Base-by-base conservation (phyloP, 2,329 filamentous ascomycete species). In the Botrytis cinerea region DNA sequence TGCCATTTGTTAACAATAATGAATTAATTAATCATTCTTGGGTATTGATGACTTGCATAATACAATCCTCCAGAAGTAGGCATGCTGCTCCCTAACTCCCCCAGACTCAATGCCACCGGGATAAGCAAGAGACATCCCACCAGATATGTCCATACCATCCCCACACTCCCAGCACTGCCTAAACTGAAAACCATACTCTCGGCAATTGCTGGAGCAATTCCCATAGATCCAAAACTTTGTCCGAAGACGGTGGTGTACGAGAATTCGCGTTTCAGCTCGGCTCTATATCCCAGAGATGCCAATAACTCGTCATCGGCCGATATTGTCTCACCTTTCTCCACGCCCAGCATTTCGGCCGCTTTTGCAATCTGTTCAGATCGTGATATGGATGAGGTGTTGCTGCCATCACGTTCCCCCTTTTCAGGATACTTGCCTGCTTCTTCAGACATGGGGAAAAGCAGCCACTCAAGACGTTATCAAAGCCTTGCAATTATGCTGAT, bases 191-290 rank as follows among this genome's bases (percentile, higher is more conserved):
- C 70, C 22, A 81, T 78, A n/a, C 77, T 79, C 70, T 80, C 79
- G 46, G 80, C 78, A 74, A 81, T 78, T 0, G 79, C 79, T 48
- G 79, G 79, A 35, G 79, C 79, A 68, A 81, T 80, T 22, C 80
- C 80, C 79, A 81, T 80, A 25, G 79, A 78, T 9, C 79, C 80
- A 75, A 81, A 81, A 68, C 77, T 79, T 70, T 80, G 79, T 16
- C 79, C 79, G 61, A 81, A 81, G 0, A 79, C 78, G 1, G 80
- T 81, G 4, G 79, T 67, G 46, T 80, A 80, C 16, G 78, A 80
- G 64, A 81, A 81, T 69, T 81, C 80, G 18, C 80, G 76, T 71
- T 80, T 81, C 43, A 80, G 70, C 71, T 80, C 80, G 10, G 80
- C 76, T 38, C 78, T 76, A 67, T 81, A 81, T 66, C 80, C 80